Percentiles rank a stretch among this genome's conserved stretches.
phyloP scores from a whole-genome alignment of 768 basidiomycete species.

The Ephemerocybe angulata region DNA sequence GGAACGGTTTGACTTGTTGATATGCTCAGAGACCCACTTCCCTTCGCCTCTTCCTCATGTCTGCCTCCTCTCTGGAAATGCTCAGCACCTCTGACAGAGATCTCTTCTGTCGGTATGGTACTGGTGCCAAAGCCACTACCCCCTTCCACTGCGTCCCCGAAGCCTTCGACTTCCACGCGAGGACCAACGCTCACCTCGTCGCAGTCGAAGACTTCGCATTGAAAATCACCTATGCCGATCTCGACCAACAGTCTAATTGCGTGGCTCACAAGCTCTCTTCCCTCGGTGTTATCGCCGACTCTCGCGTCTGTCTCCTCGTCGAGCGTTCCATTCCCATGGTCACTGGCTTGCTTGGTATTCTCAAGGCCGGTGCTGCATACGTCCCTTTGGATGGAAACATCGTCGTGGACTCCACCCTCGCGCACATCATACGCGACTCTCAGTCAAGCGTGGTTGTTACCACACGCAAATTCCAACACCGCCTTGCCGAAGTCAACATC shows the following conservation, averaged over 20 bases:
- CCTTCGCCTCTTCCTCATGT: too few species aligned
- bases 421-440: conserved; percentile 49
- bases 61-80: too few species aligned
- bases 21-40: too few species aligned
- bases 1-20: too few species aligned
- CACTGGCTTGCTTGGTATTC: conserved; percentile 48
- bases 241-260: conserved; percentile 46
- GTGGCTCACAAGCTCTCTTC: conserved; percentile 42
- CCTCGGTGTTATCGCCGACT: conserved; percentile 41
- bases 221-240: conserved; percentile 47
- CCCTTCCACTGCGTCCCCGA: conserved; percentile 53
- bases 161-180: conserved; percentile 49
- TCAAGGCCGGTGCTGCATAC: conserved; percentile 59
- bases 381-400: conserved; percentile 57
- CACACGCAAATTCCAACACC: conserved; percentile 37
- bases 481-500: conserved; percentile 28
- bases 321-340: conserved; percentile 53
- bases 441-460: conserved; percentile 39
- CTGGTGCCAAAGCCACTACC: conserved; percentile 31
- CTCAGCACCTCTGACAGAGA: conserved; percentile 27
- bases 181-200: conserved; percentile 35
- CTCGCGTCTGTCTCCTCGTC: conserved; percentile 52
- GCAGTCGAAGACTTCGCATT: conserved; percentile 50
- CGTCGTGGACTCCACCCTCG: conserved; percentile 51
- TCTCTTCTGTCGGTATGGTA: conserved; percentile 43